phyloP scores from a whole-genome alignment of 768 basidiomycete species.

The Trametes punicea region DNA sequence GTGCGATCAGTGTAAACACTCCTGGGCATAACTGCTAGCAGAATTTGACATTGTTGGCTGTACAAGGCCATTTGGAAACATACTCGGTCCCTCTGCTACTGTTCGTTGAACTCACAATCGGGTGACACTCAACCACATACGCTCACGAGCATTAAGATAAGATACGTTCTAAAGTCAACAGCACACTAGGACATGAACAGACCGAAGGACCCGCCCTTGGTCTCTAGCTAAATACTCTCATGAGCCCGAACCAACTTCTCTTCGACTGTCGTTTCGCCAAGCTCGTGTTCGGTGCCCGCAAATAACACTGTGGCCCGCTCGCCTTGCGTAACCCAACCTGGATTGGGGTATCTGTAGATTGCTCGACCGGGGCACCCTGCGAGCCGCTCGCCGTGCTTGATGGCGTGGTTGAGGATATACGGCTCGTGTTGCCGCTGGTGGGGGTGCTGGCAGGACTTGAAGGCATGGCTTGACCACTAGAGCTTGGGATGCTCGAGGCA shows the following conservation, averaged over 20 bases:
- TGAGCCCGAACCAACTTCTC: neutral
- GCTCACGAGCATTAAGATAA: no score
- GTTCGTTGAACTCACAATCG: no score
- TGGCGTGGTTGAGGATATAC: neutral
- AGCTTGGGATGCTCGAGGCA: neutral
- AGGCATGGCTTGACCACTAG: neutral
- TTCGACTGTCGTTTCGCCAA: neutral
- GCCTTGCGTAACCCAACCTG: neutral
- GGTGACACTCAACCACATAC: no score
- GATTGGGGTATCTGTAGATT: neutral
- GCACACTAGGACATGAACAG: no score
- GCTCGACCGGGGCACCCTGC: neutral
- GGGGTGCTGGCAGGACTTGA: neutral
- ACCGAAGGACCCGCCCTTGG: neutral
- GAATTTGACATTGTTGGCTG: no score
- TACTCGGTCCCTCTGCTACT: no score
- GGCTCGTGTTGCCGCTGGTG: neutral
- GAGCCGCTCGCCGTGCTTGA: neutral
- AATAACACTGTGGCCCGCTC: conserved; percentile 2
- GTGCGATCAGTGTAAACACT: no score
- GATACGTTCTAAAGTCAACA: no score
- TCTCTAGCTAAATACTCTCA: neutral
- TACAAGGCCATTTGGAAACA: no score
- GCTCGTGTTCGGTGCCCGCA: neutral
- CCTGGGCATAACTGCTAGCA: no score